Conservation (phyloP, 345 rosid genomes). For the Brassica nigra region DNA sequence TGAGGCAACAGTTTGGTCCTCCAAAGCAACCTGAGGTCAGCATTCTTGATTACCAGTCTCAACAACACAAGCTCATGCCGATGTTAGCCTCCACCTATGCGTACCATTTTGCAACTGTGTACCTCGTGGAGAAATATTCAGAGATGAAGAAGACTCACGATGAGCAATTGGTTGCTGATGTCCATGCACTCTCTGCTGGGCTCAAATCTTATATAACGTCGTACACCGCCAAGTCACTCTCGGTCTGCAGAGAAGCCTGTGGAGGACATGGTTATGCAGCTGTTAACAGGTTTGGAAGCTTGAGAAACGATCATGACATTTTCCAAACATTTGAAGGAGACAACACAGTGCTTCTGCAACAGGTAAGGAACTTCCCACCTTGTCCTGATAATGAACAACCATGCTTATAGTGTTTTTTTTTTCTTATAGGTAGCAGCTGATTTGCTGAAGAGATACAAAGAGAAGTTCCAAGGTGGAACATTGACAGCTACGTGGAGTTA, state of each 20-base stretch:
- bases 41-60: slow-evolving; percentile 98
- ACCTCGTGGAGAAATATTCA: slow-evolving; percentile 75
- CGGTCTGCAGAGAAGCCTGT: slow-evolving; percentile 92
- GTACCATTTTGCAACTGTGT: slow-evolving; percentile 75
- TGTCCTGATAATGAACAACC: not conserved
- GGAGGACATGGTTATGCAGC: slow-evolving; percentile 99
- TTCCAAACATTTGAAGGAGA: slow-evolving; percentile 99
- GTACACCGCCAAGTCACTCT: slow-evolving; percentile 81
- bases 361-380: slow-evolving; percentile 47
- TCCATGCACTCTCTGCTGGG: slow-evolving; percentile 96
- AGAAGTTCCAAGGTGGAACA: slow-evolving; percentile 93
- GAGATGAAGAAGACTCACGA: slow-evolving; percentile 85
- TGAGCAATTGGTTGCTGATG: slow-evolving; percentile 82
- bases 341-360: slow-evolving; percentile 97
- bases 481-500: slow-evolving; percentile 93
- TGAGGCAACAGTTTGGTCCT: slow-evolving; percentile 98
- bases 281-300: slow-evolving; percentile 90
- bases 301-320: slow-evolving; percentile 98
- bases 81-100: slow-evolving; percentile 97
- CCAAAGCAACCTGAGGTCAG: slow-evolving; percentile 94
- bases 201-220: slow-evolving; percentile 93
- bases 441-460: slow-evolving; percentile 84
- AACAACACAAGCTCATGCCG: slow-evolving; percentile 99
- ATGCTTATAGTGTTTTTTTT: slow-evolving; percentile 3
- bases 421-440: slow-evolving; percentile 83